A percentile compares a stretch with the other conserved stretches of the same genome.
Conservation (phyloP, 2,329 filamentous ascomycete genomes). For the Allantophomopsis lycopodina region DNA sequence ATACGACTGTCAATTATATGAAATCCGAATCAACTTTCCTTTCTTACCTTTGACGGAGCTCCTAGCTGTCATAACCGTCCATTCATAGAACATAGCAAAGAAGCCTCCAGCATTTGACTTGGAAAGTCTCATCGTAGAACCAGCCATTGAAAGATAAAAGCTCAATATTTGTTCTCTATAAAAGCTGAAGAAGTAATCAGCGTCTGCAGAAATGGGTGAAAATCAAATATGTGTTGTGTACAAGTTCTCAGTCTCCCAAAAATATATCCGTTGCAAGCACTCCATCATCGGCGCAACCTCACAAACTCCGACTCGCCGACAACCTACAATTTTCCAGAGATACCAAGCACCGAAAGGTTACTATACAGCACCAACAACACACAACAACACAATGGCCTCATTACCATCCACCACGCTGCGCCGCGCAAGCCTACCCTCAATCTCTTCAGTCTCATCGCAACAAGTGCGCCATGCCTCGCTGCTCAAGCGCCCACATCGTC, state of each 20-base stretch:
- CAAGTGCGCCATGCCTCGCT: constrained; percentile 62
- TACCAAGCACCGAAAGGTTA: constrained; percentile 1
- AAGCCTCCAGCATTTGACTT: constrained; percentile 3
- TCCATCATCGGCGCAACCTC: background rate
- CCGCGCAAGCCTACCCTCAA: constrained; percentile 5
- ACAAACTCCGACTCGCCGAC: constrained; percentile 1
- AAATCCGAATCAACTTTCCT: too few relatives aligned
- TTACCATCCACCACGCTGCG: constrained; percentile 8
- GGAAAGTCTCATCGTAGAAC: too few relatives aligned
- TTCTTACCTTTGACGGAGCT: too few relatives aligned
- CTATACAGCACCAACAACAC: background rate
- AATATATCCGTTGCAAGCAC: too few relatives aligned
- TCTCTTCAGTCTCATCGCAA: constrained; percentile 1
- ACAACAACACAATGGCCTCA: constrained; percentile 6
- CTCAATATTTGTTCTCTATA: too few relatives aligned
- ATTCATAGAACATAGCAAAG: constrained; percentile 10
- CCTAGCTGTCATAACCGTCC: constrained; percentile 2
- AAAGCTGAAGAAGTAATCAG: too few relatives aligned
- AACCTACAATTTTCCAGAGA: constrained; percentile 1
- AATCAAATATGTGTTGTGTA: too few relatives aligned
- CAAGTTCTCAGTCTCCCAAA: too few relatives aligned
- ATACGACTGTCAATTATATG: too few relatives aligned
- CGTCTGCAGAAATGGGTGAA: too few relatives aligned
- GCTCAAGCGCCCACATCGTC: constrained; percentile 74
- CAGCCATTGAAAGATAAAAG: too few relatives aligned